Evolutionary conservation across 345 rosid genomes (phyloP).

Genomic region (Balakata baccata): DNA sequence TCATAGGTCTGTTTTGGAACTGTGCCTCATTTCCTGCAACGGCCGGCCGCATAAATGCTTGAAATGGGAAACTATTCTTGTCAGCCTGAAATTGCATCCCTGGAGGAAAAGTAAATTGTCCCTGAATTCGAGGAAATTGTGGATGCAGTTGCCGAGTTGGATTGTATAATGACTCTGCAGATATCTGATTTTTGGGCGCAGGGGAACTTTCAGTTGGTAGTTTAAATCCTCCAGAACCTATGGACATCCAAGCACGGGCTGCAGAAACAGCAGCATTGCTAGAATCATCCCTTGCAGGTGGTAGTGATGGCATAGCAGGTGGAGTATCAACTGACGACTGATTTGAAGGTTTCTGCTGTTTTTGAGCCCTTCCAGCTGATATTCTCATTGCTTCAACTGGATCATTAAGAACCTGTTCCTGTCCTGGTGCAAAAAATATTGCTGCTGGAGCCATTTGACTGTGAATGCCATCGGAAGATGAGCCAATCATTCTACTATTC

Average conservation of each 20-base stretch:
- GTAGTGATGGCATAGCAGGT: conserved; percentile 33
- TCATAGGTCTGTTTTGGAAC: conserved; percentile 43
- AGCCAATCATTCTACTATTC: conserved; percentile 36
- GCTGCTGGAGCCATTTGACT: conserved; percentile 46
- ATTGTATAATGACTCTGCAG: conserved; percentile 59
- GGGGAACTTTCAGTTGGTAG: conserved; percentile 43
- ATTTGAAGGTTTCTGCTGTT: conserved; percentile 46
- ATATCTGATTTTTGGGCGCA: conserved; percentile 49
- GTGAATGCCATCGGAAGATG: conserved; percentile 38
- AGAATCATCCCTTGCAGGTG: conserved; percentile 49
- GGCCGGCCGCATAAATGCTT: conserved; percentile 51
- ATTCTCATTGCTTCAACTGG: conserved; percentile 63
- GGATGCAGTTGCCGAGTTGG: conserved; percentile 53
- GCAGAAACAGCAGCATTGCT: conserved; percentile 65
- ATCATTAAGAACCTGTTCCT: conserved; percentile 49
- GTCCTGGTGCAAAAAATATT: conserved; percentile 35
- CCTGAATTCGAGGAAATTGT: conserved; percentile 43
- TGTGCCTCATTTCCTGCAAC: conserved; percentile 39
- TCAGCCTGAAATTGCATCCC: conserved; percentile 52
- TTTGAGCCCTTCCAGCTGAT: conserved; percentile 50
- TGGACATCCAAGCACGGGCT: conserved; percentile 85
- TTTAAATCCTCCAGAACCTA: conserved; percentile 65
- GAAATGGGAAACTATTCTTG: conserved; percentile 51
- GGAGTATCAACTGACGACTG: conserved; percentile 30
- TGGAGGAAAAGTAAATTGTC: conserved; percentile 43